Evolutionary conservation across 1,284 basidiomycete genomes (phyloP), one percentile per base, ranked within the genome.

Genomic region (Malassezia brasiliensis): DNA sequence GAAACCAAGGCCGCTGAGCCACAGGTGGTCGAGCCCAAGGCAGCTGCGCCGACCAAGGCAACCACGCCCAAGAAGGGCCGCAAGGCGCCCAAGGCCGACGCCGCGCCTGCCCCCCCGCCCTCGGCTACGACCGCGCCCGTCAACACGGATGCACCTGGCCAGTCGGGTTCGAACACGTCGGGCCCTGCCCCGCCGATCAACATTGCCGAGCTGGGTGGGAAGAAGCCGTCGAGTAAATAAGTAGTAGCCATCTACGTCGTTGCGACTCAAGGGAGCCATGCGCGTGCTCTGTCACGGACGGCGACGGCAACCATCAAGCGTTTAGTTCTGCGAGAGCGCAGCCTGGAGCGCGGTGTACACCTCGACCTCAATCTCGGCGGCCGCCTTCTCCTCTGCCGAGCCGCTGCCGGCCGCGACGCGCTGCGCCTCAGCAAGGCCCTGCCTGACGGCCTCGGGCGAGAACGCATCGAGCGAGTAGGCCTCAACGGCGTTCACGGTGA

Each of bases 401-500:
- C 88, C 90, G 68, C 81, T 86, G 44, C 89, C 88, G 51, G 80
- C 78, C 14, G 85, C 82, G 41, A 88, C 87, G 74, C 83, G 85
- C 77, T 88, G 81, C 32, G 91, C 91, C 75, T 98, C 94, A 68
- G 85, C 81, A 47, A 98, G 83, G 75, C 88, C 90, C 36, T 85
- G 79, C 66, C 90, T 88, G 67, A 96, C 82, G 66, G 88, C 88
- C 91, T 93, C 90, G 19, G 81, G 66, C 2, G 90, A 91, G 78
- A 94, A 96, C 52, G 85, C 80, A 61, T 94, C 90, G 34, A 99
- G 79, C 42, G 88, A 85, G 69, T 90, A 93, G 60, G 88, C 94
- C 81, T 98, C 94, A 52, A 98, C 85, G 60, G 87, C 90, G 78
- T 98, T 98, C 77, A 98, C 87, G 41, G 93, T 96, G 58, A 98